These are phyloP conservation scores for Aspergillus ibericus DNA, from an alignment of 2,329 filamentous ascomycete genomes.

Conservation along the genomic window DNA sequence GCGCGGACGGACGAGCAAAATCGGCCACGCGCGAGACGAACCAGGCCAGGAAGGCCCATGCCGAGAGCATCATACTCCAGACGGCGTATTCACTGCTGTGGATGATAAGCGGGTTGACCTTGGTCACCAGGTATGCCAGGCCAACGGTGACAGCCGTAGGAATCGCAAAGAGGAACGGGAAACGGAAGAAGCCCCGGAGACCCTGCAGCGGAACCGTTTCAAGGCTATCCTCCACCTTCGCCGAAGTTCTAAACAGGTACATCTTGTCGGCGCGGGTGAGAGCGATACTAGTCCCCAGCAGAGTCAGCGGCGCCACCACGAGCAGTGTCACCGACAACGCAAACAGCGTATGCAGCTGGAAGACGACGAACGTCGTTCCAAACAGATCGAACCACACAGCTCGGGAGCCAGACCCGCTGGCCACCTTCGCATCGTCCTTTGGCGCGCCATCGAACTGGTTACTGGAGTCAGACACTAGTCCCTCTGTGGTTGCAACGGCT, in stretches of 20 bases:
- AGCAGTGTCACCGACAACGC: constrained; percentile 82
- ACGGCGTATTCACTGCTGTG: constrained; percentile 86
- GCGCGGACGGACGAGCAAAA: constrained; percentile 77
- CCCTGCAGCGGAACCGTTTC: constrained; percentile 68
- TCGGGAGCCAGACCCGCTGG: constrained; percentile 64
- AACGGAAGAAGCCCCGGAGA: constrained; percentile 79
- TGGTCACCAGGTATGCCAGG: constrained; percentile 71
- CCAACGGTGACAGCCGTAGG: constrained; percentile 69
- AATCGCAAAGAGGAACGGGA: constrained; percentile 71
- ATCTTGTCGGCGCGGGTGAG: constrained; percentile 75
- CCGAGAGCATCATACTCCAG: constrained; percentile 81
- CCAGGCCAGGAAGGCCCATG: constrained; percentile 82
- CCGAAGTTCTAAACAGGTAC: constrained; percentile 76
- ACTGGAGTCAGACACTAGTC: constrained; percentile 68
- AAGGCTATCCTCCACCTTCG: constrained; percentile 60
- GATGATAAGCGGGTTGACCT: constrained; percentile 85
- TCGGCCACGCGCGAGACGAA: constrained; percentile 76
- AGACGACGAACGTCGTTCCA: constrained; percentile 73
- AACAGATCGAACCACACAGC: constrained; percentile 96
- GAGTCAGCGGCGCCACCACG: constrained; percentile 71
- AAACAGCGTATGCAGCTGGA: constrained; percentile 79
- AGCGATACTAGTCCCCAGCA: constrained; percentile 68
- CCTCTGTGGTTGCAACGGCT: constrained; percentile 71
- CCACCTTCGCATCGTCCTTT: constrained; percentile 60
- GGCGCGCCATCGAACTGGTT: constrained; percentile 64